A percentile compares a stretch with the other conserved stretches of the same genome.
These are phyloP conservation scores for Klebsormidium nitens DNA, from an alignment of 139 green algal genomes.

Conservation along the genomic window DNA sequence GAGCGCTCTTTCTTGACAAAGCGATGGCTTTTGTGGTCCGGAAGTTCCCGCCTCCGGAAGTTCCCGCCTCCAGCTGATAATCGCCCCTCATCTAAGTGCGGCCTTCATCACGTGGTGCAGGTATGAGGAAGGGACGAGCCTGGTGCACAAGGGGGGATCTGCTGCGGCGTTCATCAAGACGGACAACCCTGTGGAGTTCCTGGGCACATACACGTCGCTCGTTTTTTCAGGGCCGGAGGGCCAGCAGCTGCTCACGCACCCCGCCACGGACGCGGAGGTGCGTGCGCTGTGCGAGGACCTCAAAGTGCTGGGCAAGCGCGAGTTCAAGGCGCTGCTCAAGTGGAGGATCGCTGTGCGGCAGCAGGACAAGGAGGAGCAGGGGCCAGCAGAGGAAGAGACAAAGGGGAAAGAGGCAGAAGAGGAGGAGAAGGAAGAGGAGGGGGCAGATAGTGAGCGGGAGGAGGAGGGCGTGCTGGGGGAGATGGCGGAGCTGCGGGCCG, in stretches of 20 bases:
- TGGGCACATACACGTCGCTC: constrained; percentile 66
- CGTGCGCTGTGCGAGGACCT: constrained; percentile 77
- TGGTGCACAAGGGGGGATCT: constrained; percentile 44
- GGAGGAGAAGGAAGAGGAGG: constrained; percentile 14
- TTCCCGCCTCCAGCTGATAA: too few species aligned
- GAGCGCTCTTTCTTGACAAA: too few species aligned
- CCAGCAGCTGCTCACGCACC: constrained; percentile 48
- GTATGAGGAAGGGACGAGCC: constrained; percentile 89
- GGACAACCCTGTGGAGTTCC: constrained; percentile 78
- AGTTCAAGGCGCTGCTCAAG: constrained; percentile 96
- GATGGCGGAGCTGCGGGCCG: constrained; percentile 78
- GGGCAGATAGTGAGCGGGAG: constrained; percentile 2
- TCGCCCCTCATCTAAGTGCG: too few species aligned
- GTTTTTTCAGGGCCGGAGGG: constrained; percentile 12
- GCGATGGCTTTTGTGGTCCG: too few species aligned
- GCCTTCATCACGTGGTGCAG: constrained; percentile 12
- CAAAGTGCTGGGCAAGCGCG: constrained; percentile 82
- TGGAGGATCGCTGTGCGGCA: constrained; percentile 6
- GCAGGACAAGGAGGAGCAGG: constrained; percentile 17
- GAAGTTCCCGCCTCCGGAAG: too few species aligned
- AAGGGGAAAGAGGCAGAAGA: constrained; percentile 12
- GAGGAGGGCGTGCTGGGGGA: constrained; percentile 77
- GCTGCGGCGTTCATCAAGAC: constrained; percentile 71
- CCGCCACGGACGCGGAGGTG: constrained; percentile 66
- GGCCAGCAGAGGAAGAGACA: constrained; percentile 25